Evolutionary conservation across 2,329 filamentous ascomycete genomes (phyloP), one percentile per base, ranked within the genome.

Genomic region (Cercospora canescens): DNA sequence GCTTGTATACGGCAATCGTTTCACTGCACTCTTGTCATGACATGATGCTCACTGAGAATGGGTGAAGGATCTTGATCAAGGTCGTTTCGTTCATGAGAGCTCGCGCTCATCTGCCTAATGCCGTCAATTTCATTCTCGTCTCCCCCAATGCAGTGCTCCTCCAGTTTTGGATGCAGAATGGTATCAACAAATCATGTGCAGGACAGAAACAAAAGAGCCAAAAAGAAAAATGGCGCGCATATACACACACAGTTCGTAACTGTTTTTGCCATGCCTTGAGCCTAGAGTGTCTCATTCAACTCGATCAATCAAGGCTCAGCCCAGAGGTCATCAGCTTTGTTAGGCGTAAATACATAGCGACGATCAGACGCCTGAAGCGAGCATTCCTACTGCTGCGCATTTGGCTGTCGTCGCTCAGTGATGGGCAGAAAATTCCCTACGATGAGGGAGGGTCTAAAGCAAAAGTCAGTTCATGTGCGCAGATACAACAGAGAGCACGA

Each of bases 341-440:
- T 24, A 12, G 45, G 45, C 24, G 45, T 52, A 52, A 52, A 52
- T 52, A 52, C 45, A 28, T 52, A 52, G 45, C 45, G 45, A 52
- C n/a, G 24, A 32, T 45, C 37, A 48, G 39, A 26, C 37, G 55
- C 32, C 18, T 48, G 26, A 6, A 30, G 61, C 62, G 56, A 59
- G 39, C 54, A 21, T 58, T 65, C 63, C 65, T 67, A 67, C 37
- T 67, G 65, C 52, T 62, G 60, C 34, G 56, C 65, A 56, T 65
- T 64, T 21, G 63, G 64, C 48, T 67, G 60, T 62, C 60, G 59
- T 64, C 67, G 57, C 30, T 65, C 65, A 9, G 63, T 88, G 76
- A 96, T 93, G 2, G 95, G 95, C 68, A 99, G 80, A 78, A 99
- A 99, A 77, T 99, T 99, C 58, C 95, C 95, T 57, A 99, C 91